Evolutionary conservation across 257 asterid genomes (phyloP), one percentile per base, ranked within the genome.

Genomic region (Lavandula angustifolia): DNA sequence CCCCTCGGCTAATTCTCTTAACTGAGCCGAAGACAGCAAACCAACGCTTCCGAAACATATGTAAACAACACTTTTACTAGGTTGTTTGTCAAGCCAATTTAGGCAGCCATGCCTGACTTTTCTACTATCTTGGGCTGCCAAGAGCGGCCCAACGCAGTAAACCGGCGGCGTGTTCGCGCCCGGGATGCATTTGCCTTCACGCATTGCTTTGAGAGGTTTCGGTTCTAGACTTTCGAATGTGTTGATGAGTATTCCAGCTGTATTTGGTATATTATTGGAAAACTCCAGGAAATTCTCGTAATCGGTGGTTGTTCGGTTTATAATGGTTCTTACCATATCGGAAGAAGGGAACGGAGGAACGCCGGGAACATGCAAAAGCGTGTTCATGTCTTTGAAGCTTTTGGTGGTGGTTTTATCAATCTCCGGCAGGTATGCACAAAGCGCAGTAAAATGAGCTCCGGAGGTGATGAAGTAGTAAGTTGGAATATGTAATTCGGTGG

Each of bases 41-140:
- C 95, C 92, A 52, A 69, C 42, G 54, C 95, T 87, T 11, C 95
- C 95, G 44, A 87, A 87, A 35, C 88, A 80, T 10, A 85, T 27
- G 61, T 63, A 81, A 8, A 85, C 82, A 8, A 87, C 95, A 40
- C 90, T 85, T 27, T 67, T 55, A 29, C 56, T 57, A 0, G 88
- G 95, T 14, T 85, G 94, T 33, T 18, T 17, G 33, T 87, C 87
- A 3, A 87, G 78, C 95, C 95, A 87, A 3, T 60, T 56, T 6
- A 87, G 31, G 66, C 89, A 87, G 1, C 73, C 82, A 3, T 75
- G 74, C 7, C 13, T 46, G 35, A 46, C 55, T 31, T 43, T 62
- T 18, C 0, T 6, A 1, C 49, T 22, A 3, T 29, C 52, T 3
- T 3, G 64, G 6, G 76, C 14, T 0, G 75, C 83, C 38, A 82